Conservation (phyloP, 2,329 filamentous ascomycete species). For the Annulohypoxylon truncatum region DNA sequence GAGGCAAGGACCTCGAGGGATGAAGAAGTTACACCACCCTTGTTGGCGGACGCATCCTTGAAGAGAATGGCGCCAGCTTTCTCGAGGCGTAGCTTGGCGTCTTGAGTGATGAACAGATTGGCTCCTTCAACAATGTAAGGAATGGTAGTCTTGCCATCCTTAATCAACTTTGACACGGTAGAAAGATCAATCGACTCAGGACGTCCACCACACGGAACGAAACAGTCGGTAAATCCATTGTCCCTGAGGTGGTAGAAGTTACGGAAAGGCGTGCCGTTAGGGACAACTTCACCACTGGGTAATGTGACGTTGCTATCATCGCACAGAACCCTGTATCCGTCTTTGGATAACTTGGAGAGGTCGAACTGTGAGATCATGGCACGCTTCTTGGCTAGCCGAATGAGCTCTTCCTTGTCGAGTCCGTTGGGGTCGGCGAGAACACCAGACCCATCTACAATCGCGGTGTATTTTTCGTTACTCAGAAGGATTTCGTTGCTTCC, state of each 20-base stretch:
- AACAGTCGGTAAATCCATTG: constrained; percentile 81
- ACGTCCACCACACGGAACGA: constrained; percentile 95
- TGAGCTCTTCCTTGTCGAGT: constrained; percentile 83
- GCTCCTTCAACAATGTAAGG: constrained; percentile 98
- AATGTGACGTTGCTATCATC: constrained; percentile 92
- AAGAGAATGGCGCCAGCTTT: constrained; percentile 94
- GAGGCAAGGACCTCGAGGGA: constrained; percentile 96
- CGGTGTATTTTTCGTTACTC: constrained; percentile 93
- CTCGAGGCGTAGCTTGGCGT: constrained; percentile 94
- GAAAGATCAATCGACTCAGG: constrained; percentile 96
- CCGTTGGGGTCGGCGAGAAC: constrained; percentile 94
- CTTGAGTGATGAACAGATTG: constrained; percentile 98
- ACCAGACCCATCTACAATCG: constrained; percentile 95
- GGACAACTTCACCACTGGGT: constrained; percentile 85
- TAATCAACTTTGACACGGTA: constrained; percentile 84
- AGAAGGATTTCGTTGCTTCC: constrained; percentile 98
- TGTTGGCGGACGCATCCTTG: constrained; percentile 99
- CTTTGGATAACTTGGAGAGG: constrained; percentile 81
- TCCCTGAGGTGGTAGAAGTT: constrained; percentile 96
- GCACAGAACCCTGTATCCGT: constrained; percentile 91
- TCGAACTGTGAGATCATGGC: constrained; percentile 93
- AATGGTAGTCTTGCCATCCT: constrained; percentile 85
- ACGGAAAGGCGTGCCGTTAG: constrained; percentile 94
- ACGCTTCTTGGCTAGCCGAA: constrained; percentile 85
- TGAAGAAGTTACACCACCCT: constrained; percentile 97